phyloP scores from a whole-genome alignment of 257 asterid species.

The Leonotis leonurus region DNA sequence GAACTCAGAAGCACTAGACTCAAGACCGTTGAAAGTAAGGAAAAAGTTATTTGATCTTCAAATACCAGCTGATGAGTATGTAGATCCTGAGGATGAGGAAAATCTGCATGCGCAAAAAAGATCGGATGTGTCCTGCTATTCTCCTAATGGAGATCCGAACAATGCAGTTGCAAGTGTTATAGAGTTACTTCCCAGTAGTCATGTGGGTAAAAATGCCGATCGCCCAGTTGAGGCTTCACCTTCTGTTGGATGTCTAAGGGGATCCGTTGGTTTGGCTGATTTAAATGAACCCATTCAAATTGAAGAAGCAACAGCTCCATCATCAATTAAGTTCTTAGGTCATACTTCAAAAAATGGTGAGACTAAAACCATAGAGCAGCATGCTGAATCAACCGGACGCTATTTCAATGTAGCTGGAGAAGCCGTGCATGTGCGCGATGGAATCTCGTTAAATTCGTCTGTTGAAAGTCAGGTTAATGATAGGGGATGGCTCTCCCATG shows the following conservation, averaged over 20 bases:
- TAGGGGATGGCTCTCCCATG: slow-evolving; percentile 44
- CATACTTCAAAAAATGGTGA: slow-evolving; percentile 29
- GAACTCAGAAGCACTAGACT: slow-evolving; percentile 46
- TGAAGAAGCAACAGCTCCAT: slow-evolving; percentile 39
- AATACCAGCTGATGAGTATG: slow-evolving; percentile 75
- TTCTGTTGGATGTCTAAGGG: too few relatives aligned
- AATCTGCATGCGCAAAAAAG: slow-evolving; percentile 26
- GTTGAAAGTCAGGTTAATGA: slow-evolving; percentile 33
- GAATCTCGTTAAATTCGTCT: slow-evolving; percentile 26
- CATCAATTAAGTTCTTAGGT: slow-evolving; percentile 46
- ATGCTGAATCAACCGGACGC: too few relatives aligned
- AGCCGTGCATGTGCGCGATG: too few relatives aligned
- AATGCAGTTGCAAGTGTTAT: too few relatives aligned
- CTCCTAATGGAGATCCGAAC: slow-evolving; percentile 27
- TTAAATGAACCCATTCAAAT: slow-evolving; percentile 64
- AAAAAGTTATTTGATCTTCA: slow-evolving; percentile 87
- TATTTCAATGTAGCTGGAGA: too few relatives aligned
- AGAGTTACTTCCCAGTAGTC: too few relatives aligned
- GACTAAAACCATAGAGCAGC: slow-evolving; percentile 22
- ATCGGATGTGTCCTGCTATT: slow-evolving; percentile 24
- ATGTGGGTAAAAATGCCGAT: too few relatives aligned
- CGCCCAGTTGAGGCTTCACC: too few relatives aligned
- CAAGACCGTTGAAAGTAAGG: slow-evolving; percentile 74
- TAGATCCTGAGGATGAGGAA: slow-evolving; percentile 66
- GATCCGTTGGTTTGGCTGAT: too few relatives aligned